Base-by-base conservation (phyloP, 192 early-diverging fungal genomes). In the Mortierella alpina region DNA sequence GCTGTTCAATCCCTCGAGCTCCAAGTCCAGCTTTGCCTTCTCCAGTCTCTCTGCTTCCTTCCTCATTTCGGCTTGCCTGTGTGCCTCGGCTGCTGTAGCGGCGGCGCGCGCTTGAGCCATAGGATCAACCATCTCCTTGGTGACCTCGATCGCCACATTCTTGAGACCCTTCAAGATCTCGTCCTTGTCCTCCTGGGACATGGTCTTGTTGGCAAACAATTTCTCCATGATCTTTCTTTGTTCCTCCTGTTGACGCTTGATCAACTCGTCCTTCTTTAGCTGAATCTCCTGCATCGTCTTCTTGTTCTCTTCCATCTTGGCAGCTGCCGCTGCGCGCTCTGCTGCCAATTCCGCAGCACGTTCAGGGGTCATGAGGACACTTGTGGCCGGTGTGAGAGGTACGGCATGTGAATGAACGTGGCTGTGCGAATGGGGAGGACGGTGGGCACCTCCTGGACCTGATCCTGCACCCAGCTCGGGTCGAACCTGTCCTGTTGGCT, bases 211-310 rank as follows among this genome's bases (percentile, higher is more conserved):
- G 7, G 81, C 83, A 15, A 89, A 58, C 20, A 92, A 42, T 70
- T 89, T 88, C 51, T 86, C 85, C 79, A 92, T 59, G 10, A 93
- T 70, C 55, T 80, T 51, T 53, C 91, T 92, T 66, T 92, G 88
- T 56, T 88, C 86, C 42, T 92, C 88, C n/a, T 92, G 84, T 57
- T 93, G 90, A 15, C 83, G 81, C 15, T 86, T 82, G 18, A 91
- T 84, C 11, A 92, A 74, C 12, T 85, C 80, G 20, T 86, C 86
- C 73, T 88, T 89, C 66, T 92, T 84, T 56, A 86, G 88, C 68
- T 90, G 88, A 48, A 88, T 70, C 51, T 91, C 86, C 41, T 82
- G 66, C 61, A 88, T 75, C 2, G 83, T 70, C 63, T 86, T 84
- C 60, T 87, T 83, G 58, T 68, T 84, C 70, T 68, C 73, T 31